Conservation (phyloP, 2,329 filamentous ascomycete genomes). For the Cadophora malorum region DNA sequence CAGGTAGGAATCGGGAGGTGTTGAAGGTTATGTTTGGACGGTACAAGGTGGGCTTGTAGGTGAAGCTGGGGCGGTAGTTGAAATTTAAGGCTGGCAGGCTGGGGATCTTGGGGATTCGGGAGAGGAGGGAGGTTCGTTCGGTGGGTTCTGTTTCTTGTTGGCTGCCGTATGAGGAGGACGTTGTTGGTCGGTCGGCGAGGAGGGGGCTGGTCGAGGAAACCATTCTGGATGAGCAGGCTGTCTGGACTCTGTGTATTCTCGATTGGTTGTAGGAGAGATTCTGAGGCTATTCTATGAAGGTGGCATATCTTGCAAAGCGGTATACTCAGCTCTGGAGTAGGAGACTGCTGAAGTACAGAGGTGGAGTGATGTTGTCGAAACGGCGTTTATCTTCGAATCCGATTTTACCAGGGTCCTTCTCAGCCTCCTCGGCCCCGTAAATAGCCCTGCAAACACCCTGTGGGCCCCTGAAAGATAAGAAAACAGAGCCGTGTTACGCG, state of each 20-base stretch:
- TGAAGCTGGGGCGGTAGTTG: constrained; percentile 5
- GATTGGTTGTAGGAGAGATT: background rate
- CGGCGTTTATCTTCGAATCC: background rate
- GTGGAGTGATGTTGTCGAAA: background rate
- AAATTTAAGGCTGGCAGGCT: background rate
- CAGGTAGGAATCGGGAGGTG: constrained; percentile 29
- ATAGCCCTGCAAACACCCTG: background rate
- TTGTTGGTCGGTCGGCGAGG: constrained; percentile 26
- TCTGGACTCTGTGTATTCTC: background rate
- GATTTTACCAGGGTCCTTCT: background rate
- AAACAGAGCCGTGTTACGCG: background rate
- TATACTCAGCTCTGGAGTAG: background rate
- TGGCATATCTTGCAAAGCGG: background rate
- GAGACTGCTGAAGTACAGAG: background rate
- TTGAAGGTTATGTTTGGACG: constrained; percentile 23
- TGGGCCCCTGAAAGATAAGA: constrained; percentile 1
- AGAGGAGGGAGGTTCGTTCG: background rate
- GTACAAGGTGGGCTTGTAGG: background rate
- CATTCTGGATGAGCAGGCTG: constrained; percentile 19
- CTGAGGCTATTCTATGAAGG: background rate
- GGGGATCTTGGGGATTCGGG: constrained; percentile 2
- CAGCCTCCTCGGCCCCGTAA: background rate
- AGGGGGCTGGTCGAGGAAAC: constrained; percentile 32
- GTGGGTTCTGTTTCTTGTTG: constrained; percentile 25
- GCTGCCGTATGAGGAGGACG: constrained; percentile 20